These are phyloP conservation scores for Salix suchowensis DNA, from an alignment of 345 rosid species.

Conservation along the genomic window DNA sequence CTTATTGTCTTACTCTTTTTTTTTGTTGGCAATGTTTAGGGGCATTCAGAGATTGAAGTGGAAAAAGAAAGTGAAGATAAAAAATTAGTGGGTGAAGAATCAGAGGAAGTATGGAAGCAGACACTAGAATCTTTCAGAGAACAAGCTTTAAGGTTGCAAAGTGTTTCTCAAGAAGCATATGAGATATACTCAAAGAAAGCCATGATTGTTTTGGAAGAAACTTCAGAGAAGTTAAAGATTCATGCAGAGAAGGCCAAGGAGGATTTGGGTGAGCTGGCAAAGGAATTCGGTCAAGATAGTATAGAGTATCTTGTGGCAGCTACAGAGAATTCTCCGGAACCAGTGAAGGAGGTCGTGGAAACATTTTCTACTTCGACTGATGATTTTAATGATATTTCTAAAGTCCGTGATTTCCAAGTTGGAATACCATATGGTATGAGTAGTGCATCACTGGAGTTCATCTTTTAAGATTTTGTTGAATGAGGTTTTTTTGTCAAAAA, in stretches of 20 bases:
- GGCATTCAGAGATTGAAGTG: conserved; percentile 57
- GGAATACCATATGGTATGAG: conserved; percentile 90
- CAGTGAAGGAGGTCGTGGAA: conserved; percentile 76
- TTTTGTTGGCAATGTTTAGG: conserved; percentile 20
- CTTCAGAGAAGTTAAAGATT: conserved; percentile 64
- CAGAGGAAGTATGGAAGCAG: conserved; percentile 84
- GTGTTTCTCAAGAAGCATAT: conserved; percentile 74
- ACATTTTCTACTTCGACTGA: conserved; percentile 52
- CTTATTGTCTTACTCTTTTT: neutral
- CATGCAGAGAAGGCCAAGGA: conserved; percentile 73
- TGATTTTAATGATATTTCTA: conserved; percentile 57
- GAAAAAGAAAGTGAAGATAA: conserved; percentile 44
- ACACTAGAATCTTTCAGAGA: conserved; percentile 64
- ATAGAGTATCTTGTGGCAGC: conserved; percentile 60
- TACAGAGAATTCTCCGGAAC: conserved; percentile 69
- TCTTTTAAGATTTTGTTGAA: neutral
- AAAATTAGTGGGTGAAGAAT: conserved; percentile 33
- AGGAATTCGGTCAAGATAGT: conserved; percentile 68
- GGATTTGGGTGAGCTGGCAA: conserved; percentile 54
- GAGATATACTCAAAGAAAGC: conserved; percentile 62
- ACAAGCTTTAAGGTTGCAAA: conserved; percentile 70
- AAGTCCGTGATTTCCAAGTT: conserved; percentile 65
- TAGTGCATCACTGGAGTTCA: neutral
- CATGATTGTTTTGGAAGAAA: conserved; percentile 46
- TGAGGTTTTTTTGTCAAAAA: neutral